These are phyloP conservation scores for Cyclostephanos tholiformis DNA, from an alignment of 108 stramenopile species.

Conservation along the genomic window DNA sequence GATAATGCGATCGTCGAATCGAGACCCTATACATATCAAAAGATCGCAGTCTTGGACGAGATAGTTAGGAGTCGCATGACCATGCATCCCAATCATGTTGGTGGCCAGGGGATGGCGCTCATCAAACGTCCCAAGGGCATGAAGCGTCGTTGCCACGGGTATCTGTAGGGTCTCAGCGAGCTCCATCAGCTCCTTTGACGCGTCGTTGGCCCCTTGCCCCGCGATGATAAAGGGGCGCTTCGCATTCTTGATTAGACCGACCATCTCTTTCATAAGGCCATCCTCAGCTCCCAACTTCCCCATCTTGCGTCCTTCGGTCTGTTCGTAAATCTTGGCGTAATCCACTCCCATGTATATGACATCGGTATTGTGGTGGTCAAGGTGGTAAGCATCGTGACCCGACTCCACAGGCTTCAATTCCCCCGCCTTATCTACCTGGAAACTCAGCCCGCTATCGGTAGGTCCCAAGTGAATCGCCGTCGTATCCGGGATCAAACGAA, in stretches of 20 bases:
- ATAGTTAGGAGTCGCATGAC: conserved; percentile 89
- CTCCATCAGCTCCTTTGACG: conserved; percentile 72
- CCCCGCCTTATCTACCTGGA: conserved; percentile 62
- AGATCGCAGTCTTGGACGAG: conserved; percentile 90
- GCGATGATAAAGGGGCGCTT: conserved; percentile 91
- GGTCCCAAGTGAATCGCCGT: conserved; percentile 73
- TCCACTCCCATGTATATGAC: conserved; percentile 55
- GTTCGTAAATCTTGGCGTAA: conserved; percentile 49
- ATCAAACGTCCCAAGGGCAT: conserved; percentile 85
- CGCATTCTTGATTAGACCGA: conserved; percentile 72
- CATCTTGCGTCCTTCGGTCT: conserved; percentile 48
- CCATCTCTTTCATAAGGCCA: conserved; percentile 68
- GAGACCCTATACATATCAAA: conserved; percentile 83
- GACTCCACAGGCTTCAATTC: conserved; percentile 37
- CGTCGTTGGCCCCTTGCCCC: conserved; percentile 88
- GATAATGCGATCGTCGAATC: conserved; percentile 93
- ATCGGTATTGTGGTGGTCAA: conserved; percentile 75
- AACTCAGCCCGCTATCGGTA: conserved; percentile 63
- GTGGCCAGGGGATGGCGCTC: conserved; percentile 84
- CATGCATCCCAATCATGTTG: conserved; percentile 94
- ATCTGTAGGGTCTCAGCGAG: conserved; percentile 88
- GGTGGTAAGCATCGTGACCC: conserved; percentile 61
- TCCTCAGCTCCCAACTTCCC: conserved; percentile 40
- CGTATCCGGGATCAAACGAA: conserved; percentile 61
- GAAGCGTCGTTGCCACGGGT: conserved; percentile 89